Evolutionary conservation across 208 protist genomes (phyloP), one percentile per base, ranked within the genome.

Genomic region (Porcisia deanei): DNA sequence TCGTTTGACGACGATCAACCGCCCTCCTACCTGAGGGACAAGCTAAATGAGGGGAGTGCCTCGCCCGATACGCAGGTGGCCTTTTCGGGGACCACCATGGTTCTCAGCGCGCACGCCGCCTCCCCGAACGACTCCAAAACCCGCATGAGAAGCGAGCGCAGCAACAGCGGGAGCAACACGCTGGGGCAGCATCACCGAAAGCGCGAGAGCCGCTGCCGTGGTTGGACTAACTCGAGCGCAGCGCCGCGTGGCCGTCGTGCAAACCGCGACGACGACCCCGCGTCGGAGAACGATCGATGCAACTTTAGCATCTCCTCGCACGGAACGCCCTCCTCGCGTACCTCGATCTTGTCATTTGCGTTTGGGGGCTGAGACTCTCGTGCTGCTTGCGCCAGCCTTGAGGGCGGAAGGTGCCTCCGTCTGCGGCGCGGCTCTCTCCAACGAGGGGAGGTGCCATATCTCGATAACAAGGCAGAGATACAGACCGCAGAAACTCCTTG

Each of bases 1-100:
- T 75, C 58, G n/a, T 12, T 22, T 20, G 71, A 66, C 57, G 45
- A 75, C 43, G 14, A 41, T 9, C 71, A 52, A 18, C 54, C 71
- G 1, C 65, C 71, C 45, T 65, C 65, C 25, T 52, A 55, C 39
- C 34, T 54, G 41, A n/a, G 41, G 14, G 65, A 25, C 43, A 45
- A 47, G 18, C 45, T 12, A 12, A 71, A 55, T 30, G 68, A 59
- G 16, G 16, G 30, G 45, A 47, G 37, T 10, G 30, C 18, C 34
- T 30, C 68, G 25, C 16, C 53, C 37, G 68, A 2, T 12, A 41
- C 34, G 37, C 68, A 49, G 53, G 37, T 30, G 2, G n/a, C n/a
- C 37, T 16, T 16, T 41, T 45, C 63, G 10, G 63, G 9, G 6
- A 43, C 16, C 12, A 30, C 60, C 14, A 14, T 65, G 60, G 37